Base-by-base conservation (phyloP, 176 grass and related monocot species). In the Ensete ventricosum region DNA sequence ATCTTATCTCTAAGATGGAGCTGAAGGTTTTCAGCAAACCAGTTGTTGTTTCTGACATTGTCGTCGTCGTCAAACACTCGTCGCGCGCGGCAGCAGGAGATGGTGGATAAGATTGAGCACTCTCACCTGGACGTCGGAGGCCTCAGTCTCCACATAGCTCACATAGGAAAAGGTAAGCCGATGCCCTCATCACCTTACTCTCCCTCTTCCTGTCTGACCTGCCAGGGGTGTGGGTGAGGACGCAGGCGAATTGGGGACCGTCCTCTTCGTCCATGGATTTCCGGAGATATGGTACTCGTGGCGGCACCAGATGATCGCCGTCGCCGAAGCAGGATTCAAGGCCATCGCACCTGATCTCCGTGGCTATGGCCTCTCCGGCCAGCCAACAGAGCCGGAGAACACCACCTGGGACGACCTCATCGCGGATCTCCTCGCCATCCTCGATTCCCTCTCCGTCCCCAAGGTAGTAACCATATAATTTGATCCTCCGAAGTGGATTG, bases 251-350 rank as follows among this genome's bases (percentile, higher is more conserved):
- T 11, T 72, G 22, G 83, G 78, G 2, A 81, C 77, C 21, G 77
- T 80, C 52, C 71, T 85, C 23, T 85, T 85, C 72, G 72, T 85
- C 29, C 83, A 85, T 85, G 78, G 83, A 11, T 85, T 85, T 75
- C 83, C 78, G 12, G 83, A 85, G 62, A 85, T 85, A 62, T 85
- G 83, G 83, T 85, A 85, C 71, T 76, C 83, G 55, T 85, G 83
- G 83, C 50, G 72, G 48, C 72, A 80, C 54, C 83, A 85, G 62
- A 85, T 85, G 77, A 50, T 80, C 60, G 83, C 77, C 16, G 77
- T 76, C 11, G 72, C 83, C 1, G 55, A 71, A 63, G 77, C 83
- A 13, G 83, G 78, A 29, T 85, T 80, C 83, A 53, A 43, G 26
- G 83, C 83, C 19, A 80, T 85, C n/a, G 72, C 83, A 24, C 82